phyloP scores from a whole-genome alignment of 208 protist genomes.

The Trypanosomatidae sp. region DNA sequence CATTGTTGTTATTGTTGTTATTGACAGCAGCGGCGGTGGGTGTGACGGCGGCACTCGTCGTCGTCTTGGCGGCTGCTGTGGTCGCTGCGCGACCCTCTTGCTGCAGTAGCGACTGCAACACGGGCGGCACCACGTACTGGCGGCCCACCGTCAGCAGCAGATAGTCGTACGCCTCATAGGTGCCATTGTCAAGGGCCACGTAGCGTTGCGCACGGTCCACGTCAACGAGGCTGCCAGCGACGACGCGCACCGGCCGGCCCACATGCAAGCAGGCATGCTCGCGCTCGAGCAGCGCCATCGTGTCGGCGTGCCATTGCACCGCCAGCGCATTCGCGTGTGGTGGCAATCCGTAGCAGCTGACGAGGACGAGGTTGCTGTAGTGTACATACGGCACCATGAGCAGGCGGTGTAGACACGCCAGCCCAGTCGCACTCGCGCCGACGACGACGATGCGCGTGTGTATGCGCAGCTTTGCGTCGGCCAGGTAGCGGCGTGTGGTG shows the following conservation, averaged over 20 bases:
- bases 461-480: constrained; percentile 63
- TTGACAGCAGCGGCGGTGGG: too few species aligned
- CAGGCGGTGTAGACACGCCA: constrained; percentile 66
- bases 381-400: constrained; percentile 61
- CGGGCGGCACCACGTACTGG: constrained; percentile 66
- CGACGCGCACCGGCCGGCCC: constrained; percentile 43
- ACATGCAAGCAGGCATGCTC: constrained; percentile 58
- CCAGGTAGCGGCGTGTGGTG: constrained; percentile 51
- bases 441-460: constrained; percentile 78
- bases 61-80: too few species aligned
- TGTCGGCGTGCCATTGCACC: constrained; percentile 37
- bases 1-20: too few species aligned
- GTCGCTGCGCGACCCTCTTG: constrained; percentile 31
- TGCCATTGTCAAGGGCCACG: constrained; percentile 68
- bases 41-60: too few species aligned
- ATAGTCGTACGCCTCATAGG: constrained; percentile 86
- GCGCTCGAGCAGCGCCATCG: constrained; percentile 65
- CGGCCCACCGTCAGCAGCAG: constrained; percentile 74
- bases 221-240: constrained; percentile 70
- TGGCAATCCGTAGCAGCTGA: constrained; percentile 75
- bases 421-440: constrained; percentile 67
- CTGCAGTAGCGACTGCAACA: constrained; percentile 45
- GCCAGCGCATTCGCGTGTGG: constrained; percentile 46
- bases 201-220: constrained; percentile 72
- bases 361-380: constrained; percentile 79